Base-by-base conservation (phyloP, 805 yeast species). In the Diddensiella transvaalensis region DNA sequence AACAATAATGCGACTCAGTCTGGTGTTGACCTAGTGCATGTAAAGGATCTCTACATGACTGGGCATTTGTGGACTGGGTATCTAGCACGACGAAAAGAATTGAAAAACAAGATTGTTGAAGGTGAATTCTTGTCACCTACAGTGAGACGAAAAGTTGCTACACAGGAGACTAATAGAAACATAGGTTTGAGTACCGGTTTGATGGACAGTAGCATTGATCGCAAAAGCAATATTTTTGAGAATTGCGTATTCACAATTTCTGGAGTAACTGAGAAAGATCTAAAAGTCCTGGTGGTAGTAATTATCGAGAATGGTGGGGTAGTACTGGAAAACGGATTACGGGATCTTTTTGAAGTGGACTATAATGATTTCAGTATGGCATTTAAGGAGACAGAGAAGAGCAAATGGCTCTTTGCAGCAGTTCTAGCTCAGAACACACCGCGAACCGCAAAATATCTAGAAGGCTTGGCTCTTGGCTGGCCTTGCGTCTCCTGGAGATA, bases 401-500 rank as follows among this genome's bases (percentile, higher is more conserved):
- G 21, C 15, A 35, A 35, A 15, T 35, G 38, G 38, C 24, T 26
- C 17, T 86, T 88, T 66, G 87, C 76, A 1, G 90, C 90, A 1
- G 69, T 86, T 29, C 65, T 89, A 1, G 74, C 91, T 0, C 74
- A 74, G 33, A 72, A 72, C 24, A 74, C 76, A 48, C 71, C 78
- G 17, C 69, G 96, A 32, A 86, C 89, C 42, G 73, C 82, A 5
- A 89, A 88, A 59, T 89, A 84, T 61, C 62, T 89, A 6, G 93
- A 87, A 59, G 80, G 84, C 2, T 63, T 88, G 15, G 86, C 91
- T 0, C 60, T 88, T 39, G 90, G 91, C 2, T 88, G 96, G 96
- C 97, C 97, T 1, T 75, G 85, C 17, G 59, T 89, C 24, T 80
- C 87, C 2, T 75, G 76, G 48, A 60, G 65, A 5, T 88, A 76